Conservation (phyloP, 371 early-diverging fungal species). For the Vairimorpha ceranae region DNA sequence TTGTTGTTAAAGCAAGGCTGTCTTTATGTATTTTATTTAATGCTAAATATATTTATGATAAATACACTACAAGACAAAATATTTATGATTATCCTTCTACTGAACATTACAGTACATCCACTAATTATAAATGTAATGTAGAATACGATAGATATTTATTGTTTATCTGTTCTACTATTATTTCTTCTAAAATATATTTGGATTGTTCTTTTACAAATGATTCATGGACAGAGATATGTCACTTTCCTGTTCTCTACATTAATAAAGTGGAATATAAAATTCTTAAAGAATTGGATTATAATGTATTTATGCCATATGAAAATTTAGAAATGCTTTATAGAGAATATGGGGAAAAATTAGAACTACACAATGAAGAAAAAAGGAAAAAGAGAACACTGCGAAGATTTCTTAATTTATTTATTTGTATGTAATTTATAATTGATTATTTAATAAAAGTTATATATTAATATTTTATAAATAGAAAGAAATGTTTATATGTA, state of each 20-base stretch:
- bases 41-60: constrained; percentile 29
- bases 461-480: too few species aligned
- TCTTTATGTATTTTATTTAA: constrained; percentile 17
- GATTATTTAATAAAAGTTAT: background rate
- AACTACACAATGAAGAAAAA: too few species aligned
- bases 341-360: too few species aligned
- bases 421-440: background rate
- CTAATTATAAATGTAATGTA: background rate
- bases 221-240: constrained; percentile 35
- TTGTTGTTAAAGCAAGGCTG: constrained; percentile 4
- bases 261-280: constrained; percentile 16
- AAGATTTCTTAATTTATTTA: background rate
- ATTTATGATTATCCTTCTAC: background rate
- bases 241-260: constrained; percentile 9
- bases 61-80: background rate
- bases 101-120: background rate
- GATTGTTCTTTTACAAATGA: constrained; percentile 32
- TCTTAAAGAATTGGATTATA: constrained; percentile 20
- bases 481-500: too few species aligned
- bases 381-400: background rate
- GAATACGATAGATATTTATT: constrained; percentile 12
- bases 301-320: constrained; percentile 15
- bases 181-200: constrained; percentile 27
- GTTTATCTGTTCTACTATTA: constrained; percentile 21
- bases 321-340: constrained; percentile 17